A percentile compares a stretch with the other conserved stretches of the same genome.
Evolutionary conservation across 495 filamentous ascomycete species (phyloP).

Genomic region (Aspergillus campestris): DNA sequence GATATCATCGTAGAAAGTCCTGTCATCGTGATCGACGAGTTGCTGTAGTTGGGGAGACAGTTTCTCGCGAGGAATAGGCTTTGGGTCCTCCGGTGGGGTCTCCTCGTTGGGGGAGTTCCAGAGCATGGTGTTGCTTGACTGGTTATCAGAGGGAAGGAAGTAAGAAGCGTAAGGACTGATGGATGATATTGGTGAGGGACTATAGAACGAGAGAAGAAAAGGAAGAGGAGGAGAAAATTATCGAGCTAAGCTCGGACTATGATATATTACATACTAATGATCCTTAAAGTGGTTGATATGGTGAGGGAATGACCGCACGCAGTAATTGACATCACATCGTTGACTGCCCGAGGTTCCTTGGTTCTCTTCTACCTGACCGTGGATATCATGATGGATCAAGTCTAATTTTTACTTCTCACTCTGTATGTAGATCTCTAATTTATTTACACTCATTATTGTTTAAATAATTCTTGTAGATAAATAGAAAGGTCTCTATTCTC

Average conservation of each 20-base stretch:
- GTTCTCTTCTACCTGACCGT: no score
- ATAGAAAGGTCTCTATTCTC: no score
- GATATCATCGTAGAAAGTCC: slow-evolving; percentile 62
- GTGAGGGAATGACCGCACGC: no score
- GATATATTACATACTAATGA: not conserved
- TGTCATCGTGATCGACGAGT: slow-evolving; percentile 68
- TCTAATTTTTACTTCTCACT: no score
- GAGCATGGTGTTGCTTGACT: slow-evolving; percentile 20
- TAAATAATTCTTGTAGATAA: no score
- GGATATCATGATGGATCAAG: no score
- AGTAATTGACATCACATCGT: no score
- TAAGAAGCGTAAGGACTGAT: no score
- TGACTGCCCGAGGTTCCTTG: no score
- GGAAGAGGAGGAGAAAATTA: slow-evolving; percentile 1
- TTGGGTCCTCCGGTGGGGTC: slow-evolving; percentile 27
- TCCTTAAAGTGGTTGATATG: no score
- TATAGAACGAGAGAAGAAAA: slow-evolving; percentile 1
- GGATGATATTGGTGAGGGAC: not conserved
- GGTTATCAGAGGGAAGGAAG: not conserved
- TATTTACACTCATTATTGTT: no score
- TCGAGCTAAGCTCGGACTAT: not conserved
- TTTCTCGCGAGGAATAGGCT: slow-evolving; percentile 49
- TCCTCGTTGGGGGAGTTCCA: slow-evolving; percentile 28
- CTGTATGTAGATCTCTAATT: no score
- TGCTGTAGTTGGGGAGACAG: slow-evolving; percentile 64